Evolutionary conservation across 129 eudicot species (phyloP).

Genomic region (Glebionis coronaria): DNA sequence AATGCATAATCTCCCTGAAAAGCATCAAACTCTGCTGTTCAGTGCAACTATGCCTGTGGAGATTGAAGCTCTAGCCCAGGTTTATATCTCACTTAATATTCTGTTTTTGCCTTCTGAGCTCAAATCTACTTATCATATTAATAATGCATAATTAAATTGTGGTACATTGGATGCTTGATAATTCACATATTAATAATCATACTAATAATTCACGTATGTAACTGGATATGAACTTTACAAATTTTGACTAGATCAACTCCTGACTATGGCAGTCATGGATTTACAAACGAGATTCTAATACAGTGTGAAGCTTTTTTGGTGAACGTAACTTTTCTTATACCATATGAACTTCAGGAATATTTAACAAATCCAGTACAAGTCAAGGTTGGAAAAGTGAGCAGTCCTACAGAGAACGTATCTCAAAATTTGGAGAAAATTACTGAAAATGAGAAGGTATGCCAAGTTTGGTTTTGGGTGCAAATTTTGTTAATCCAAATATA

Average conservation of each 20-base stretch:
- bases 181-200: too few relatives aligned
- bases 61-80: slow-evolving; percentile 90
- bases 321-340: neutral
- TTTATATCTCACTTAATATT: slow-evolving; percentile 22
- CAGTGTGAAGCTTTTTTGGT: neutral
- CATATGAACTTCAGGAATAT: slow-evolving; percentile 50
- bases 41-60: slow-evolving; percentile 95
- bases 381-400: slow-evolving; percentile 84
- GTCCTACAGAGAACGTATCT: slow-evolving; percentile 79
- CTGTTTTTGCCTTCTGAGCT: neutral
- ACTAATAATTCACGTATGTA: slow-evolving; percentile 6
- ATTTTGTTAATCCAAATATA: neutral
- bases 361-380: slow-evolving; percentile 74
- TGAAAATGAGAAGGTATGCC: slow-evolving; percentile 70
- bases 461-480: slow-evolving; percentile 6
- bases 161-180: neutral
- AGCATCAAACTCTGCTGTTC: slow-evolving; percentile 75
- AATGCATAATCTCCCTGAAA: slow-evolving; percentile 73
- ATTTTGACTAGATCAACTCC: slow-evolving; percentile 4
- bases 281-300: neutral
- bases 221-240: neutral
- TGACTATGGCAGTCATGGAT: slow-evolving; percentile 5
- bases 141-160: neutral
- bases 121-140: slow-evolving; percentile 3
- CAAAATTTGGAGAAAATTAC: slow-evolving; percentile 73